phyloP scores from a whole-genome alignment of 441 rosid genomes.

The Sinapis alba region DNA sequence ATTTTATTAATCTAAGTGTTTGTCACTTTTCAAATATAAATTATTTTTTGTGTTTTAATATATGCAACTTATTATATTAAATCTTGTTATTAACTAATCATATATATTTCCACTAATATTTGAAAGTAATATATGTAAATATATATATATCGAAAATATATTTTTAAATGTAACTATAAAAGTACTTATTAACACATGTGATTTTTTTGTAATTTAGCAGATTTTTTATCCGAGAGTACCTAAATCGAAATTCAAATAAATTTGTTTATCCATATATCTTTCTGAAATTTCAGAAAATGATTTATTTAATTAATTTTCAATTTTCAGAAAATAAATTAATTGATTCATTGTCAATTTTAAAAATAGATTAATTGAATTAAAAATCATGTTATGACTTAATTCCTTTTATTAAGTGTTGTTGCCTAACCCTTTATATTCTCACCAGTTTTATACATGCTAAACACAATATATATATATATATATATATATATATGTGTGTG shows the following conservation, averaged over 20 bases:
- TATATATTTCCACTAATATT: not conserved
- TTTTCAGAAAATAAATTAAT: not conserved
- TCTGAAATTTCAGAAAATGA: not conserved
- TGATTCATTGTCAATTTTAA: not conserved
- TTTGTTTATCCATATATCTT: not conserved
- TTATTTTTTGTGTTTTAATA: not conserved
- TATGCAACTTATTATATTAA: not conserved
- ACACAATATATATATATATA: not conserved
- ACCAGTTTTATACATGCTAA: not conserved
- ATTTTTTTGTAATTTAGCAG: not conserved
- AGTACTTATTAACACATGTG: not conserved
- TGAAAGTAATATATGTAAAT: not conserved
- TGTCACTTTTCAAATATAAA: not conserved
- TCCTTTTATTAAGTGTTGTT: not conserved
- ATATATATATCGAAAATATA: not conserved
- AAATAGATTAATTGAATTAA: too few relatives aligned
- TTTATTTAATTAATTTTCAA: not conserved
- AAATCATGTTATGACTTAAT: not conserved
- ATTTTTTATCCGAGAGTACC: not conserved
- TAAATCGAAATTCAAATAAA: not conserved
- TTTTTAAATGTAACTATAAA: not conserved
- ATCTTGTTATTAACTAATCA: not conserved
- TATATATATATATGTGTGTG: not conserved
- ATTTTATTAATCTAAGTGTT: not conserved
- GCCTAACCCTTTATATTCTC: not conserved